Base-by-base conservation (phyloP, 345 rosid species). In the Moringa oleifera region DNA sequence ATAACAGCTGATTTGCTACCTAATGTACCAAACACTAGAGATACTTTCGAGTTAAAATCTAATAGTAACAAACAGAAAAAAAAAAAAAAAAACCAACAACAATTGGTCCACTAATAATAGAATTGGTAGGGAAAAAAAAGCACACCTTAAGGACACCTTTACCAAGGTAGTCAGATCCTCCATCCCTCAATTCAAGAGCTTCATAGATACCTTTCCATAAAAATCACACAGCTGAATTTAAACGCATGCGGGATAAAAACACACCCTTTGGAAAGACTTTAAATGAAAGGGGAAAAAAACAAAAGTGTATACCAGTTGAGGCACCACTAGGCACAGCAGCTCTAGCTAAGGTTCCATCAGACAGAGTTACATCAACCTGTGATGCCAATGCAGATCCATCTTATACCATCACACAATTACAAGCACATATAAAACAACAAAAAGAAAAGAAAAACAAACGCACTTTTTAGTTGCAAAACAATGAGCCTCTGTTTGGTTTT, bases 321-420 rank as follows among this genome's bases (percentile, higher is more conserved):
- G 87, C 92, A 58, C 92, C 92, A 55, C 89, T 83, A 1, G 92
- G 92, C 23, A 86, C 92, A 37, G 92, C 85, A 53, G 89, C 92
- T 58, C 92, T 78, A 20, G 77, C 83, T 8, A 65, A 2, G 52
- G 68, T 62, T 1, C 80, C 79, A 50, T 83, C 81, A 18, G 80
- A 73, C 7, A 80, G 71, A 63, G 13, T 46, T 23, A 81, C 77
- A 58, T 83, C 89, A 68, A 67, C 82, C 89, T 86, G 62, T 47
- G 57, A 45, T 12, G 18, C 50, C 67, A 66, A 6, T 23, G 25
- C 24, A 25, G 53, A 52, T 12, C 24, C 21, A 24, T 24, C 58
- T 20, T 25, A 56, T 13, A 28, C 1, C 37, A 55, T 23, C 47
- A 41, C 17, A 1, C 47, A 7, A 68, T 19, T 9, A 28, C 4